Evolutionary conservation across 2,329 filamentous ascomycete species (phyloP).

Genomic region (Polytolypa hystricis): DNA sequence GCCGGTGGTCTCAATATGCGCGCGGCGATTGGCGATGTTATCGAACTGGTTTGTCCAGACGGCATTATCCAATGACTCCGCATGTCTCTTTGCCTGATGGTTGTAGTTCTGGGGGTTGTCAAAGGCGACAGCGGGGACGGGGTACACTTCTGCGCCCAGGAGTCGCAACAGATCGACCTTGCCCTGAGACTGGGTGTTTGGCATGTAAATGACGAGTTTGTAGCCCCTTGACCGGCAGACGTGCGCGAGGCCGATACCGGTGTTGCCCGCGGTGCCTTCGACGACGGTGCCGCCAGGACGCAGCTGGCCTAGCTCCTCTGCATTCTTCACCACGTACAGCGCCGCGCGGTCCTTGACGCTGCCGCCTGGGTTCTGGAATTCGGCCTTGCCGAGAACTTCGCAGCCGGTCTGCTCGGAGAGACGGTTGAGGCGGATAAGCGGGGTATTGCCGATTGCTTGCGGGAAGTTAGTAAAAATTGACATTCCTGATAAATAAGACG

Average conservation of each 20-base stretch:
- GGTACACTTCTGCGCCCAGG: slow-evolving; percentile 88
- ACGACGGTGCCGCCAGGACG: slow-evolving; percentile 84
- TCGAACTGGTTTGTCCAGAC: slow-evolving; percentile 99
- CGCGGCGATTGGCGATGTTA: slow-evolving; percentile 84
- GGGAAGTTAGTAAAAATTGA: background rate
- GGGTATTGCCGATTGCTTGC: slow-evolving; percentile 91
- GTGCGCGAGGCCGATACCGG: slow-evolving; percentile 92
- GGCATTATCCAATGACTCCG: slow-evolving; percentile 73
- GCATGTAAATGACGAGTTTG: slow-evolving; percentile 98
- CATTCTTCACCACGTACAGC: slow-evolving; percentile 85
- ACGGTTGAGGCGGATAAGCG: slow-evolving; percentile 77
- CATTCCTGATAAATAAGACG: background rate
- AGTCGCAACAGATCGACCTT: slow-evolving; percentile 90
- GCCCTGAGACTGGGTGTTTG: slow-evolving; percentile 93
- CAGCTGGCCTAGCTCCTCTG: slow-evolving; percentile 76
- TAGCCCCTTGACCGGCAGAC: slow-evolving; percentile 89
- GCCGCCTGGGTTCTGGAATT: slow-evolving; percentile 97
- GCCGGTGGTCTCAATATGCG: slow-evolving; percentile 92
- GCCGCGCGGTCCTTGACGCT: slow-evolving; percentile 94
- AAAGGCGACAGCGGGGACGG: slow-evolving; percentile 89
- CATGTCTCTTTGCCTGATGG: slow-evolving; percentile 83
- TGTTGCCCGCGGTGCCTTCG: slow-evolving; percentile 95
- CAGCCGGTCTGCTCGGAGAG: slow-evolving; percentile 87
- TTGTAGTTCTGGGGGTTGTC: slow-evolving; percentile 97
- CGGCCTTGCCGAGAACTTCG: slow-evolving; percentile 89